Conservation (phyloP, 2,329 filamentous ascomycete genomes). For the Diaporthe velutina region DNA sequence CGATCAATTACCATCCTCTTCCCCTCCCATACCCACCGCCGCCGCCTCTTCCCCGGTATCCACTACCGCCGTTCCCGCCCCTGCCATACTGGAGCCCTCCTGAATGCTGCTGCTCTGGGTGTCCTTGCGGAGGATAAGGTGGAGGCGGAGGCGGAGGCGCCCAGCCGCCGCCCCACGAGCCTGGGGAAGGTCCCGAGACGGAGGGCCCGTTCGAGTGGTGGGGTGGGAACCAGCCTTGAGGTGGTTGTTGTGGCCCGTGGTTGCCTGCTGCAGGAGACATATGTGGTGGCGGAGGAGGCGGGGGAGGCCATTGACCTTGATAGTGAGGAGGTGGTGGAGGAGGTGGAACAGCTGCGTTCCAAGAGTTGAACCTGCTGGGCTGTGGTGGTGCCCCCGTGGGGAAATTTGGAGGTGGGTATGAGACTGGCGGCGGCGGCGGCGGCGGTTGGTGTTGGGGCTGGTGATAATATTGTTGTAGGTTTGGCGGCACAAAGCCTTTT, state of each 20-base stretch:
- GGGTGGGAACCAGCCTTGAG: slow-evolving; percentile 45
- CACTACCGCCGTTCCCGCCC: slow-evolving; percentile 47
- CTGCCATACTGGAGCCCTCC: slow-evolving; percentile 47
- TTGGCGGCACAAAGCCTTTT: slow-evolving; percentile 37
- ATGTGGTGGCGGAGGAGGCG: slow-evolving; percentile 49
- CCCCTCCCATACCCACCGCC: slow-evolving; percentile 40
- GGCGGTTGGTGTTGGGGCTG: slow-evolving; percentile 39
- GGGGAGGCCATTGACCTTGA: slow-evolving; percentile 57
- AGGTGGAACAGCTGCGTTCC: slow-evolving; percentile 42
- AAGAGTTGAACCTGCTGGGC: slow-evolving; percentile 41
- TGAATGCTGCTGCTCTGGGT: slow-evolving; percentile 35
- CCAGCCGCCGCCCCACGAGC: slow-evolving; percentile 43
- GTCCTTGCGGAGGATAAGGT: slow-evolving; percentile 36
- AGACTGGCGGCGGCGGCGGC: slow-evolving; percentile 42
- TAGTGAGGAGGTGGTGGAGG: slow-evolving; percentile 55
- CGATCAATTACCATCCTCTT: slow-evolving; percentile 39
- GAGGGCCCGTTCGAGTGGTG: slow-evolving; percentile 4
- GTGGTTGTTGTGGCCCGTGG: slow-evolving; percentile 36
- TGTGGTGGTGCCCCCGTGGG: slow-evolving; percentile 41
- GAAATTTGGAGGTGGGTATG: slow-evolving; percentile 44
- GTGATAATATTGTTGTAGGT: slow-evolving; percentile 36
- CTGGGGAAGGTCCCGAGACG: slow-evolving; percentile 36
- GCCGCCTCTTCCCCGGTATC: slow-evolving; percentile 47
- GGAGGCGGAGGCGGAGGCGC: slow-evolving; percentile 36
- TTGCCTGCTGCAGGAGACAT: slow-evolving; percentile 9